These are phyloP conservation scores for Kernera saxatilis DNA, from an alignment of 345 rosid genomes.

Conservation along the genomic window DNA sequence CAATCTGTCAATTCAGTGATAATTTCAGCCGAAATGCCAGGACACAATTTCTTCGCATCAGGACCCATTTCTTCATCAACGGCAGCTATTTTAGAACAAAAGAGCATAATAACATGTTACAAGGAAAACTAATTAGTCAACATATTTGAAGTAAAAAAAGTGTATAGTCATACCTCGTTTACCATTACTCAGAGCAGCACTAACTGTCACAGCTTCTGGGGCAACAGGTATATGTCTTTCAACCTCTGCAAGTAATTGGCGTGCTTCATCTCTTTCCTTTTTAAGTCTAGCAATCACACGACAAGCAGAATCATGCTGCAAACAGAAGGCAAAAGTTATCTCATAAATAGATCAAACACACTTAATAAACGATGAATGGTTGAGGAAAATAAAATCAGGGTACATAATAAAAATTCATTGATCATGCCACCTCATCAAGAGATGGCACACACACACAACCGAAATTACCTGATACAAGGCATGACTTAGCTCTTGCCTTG, in stretches of 20 bases:
- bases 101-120: background rate
- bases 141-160: background rate
- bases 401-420: background rate
- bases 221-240: conserved; percentile 69
- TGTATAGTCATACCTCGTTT: conserved; percentile 53
- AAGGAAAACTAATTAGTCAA: background rate
- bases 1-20: conserved; percentile 80
- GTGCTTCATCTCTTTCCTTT: conserved; percentile 91
- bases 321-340: background rate
- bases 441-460: background rate
- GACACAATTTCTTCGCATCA: conserved; percentile 46
- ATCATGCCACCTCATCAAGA: background rate
- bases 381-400: background rate
- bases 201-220: conserved; percentile 38
- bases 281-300: conserved; percentile 97
- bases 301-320: conserved; percentile 98
- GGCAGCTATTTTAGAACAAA: conserved; percentile 33
- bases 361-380: background rate
- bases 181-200: conserved; percentile 71
- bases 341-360: background rate
- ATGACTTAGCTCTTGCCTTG: conserved; percentile 97
- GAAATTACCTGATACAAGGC: conserved; percentile 82
- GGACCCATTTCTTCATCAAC: conserved; percentile 49
- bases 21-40: conserved; percentile 65
- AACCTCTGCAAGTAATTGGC: conserved; percentile 69